Percentiles rank a stretch among this genome's conserved stretches.
These are phyloP conservation scores for Datura wrightii DNA, from an alignment of 257 asterid species.

Conservation along the genomic window DNA sequence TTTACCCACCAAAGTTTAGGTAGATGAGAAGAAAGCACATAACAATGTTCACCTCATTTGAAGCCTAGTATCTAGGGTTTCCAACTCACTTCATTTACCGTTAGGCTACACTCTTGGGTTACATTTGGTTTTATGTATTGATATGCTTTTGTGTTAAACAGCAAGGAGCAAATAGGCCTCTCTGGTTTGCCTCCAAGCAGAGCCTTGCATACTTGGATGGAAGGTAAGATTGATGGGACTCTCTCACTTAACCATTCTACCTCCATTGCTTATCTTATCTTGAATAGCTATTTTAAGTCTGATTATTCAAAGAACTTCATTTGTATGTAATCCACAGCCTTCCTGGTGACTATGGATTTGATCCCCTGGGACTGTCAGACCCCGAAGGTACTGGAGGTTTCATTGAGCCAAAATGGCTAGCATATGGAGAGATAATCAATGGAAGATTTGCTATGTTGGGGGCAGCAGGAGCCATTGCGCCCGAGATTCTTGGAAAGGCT, in stretches of 20 bases:
- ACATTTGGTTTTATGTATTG: neutral
- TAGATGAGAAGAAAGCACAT: neutral
- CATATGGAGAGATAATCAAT: conserved; percentile 88
- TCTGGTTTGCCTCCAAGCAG: conserved; percentile 91
- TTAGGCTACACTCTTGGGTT: neutral
- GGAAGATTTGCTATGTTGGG: conserved; percentile 93
- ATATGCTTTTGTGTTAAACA: conserved; percentile 40
- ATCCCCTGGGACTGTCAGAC: conserved; percentile 91
- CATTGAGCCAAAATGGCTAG: conserved; percentile 94
- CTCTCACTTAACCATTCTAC: neutral
- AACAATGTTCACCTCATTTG: neutral
- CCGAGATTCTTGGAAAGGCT: conserved; percentile 80
- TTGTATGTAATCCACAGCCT: conserved; percentile 69
- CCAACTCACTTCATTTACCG: neutral
- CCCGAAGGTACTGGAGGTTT: conserved; percentile 96
- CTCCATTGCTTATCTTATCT: neutral
- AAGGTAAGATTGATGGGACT: conserved; percentile 47
- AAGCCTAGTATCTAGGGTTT: neutral
- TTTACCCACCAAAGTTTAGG: neutral
- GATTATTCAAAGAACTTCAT: neutral
- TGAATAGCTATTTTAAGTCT: neutral
- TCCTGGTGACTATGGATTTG: conserved; percentile 95
- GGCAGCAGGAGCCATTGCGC: conserved; percentile 80
- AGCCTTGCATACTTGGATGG: conserved; percentile 89
- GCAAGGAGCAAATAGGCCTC: conserved; percentile 83